Conservation (phyloP, 2,329 filamentous ascomycete genomes). For the Fusarium neocosmosporiellum region DNA sequence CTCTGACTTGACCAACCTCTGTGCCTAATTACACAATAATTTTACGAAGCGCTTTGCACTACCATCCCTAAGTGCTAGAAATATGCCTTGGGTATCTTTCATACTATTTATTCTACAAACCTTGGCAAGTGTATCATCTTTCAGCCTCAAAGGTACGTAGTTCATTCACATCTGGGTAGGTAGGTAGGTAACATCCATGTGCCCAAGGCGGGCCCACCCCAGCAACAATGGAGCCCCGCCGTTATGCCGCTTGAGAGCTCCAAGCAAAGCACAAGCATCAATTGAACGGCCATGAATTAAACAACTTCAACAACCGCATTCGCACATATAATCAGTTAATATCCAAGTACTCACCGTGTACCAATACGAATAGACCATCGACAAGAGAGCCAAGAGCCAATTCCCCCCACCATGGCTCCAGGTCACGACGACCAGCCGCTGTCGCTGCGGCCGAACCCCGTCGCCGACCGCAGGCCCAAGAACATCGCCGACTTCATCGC, state of each 20-base stretch:
- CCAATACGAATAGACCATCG: neutral
- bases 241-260: neutral
- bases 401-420: constrained; percentile 43
- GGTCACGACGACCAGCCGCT: constrained; percentile 49
- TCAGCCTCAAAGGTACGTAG: neutral
- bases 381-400: neutral
- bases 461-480: constrained; percentile 66
- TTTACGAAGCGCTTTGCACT: neutral
- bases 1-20: no score
- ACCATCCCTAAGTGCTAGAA: neutral
- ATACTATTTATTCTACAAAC: neutral
- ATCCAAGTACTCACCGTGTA: neutral
- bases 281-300: neutral
- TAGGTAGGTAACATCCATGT: neutral
- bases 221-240: neutral
- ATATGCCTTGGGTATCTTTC: no score
- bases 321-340: neutral
- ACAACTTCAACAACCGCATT: neutral
- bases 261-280: neutral
- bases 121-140: neutral
- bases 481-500: constrained; percentile 79
- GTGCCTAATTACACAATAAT: no score
- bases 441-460: constrained; percentile 58
- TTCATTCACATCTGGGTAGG: neutral
- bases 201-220: neutral